Evolutionary conservation across 345 rosid genomes (phyloP), one percentile per base, ranked within the genome.

Genomic region (Streptanthus diversifolius): DNA sequence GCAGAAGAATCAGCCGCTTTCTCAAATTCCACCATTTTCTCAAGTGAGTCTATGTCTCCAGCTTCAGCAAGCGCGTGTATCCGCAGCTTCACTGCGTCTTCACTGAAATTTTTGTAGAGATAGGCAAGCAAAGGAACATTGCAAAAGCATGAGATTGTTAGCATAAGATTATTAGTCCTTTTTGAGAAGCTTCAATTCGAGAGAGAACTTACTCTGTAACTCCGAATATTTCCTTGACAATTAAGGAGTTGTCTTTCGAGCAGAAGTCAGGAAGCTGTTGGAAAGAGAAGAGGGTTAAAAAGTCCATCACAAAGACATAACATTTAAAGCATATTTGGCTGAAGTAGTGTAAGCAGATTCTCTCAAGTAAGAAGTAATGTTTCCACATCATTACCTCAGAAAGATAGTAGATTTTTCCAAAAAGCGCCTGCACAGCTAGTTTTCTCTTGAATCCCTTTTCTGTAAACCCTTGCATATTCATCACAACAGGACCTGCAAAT

Each of bases 391-490:
- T 17, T 71, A 87, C 99, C 92, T 95, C 93, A 2, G 97, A 87
- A 19, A 92, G 84, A 81, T 95, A 95, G 82, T 85, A 90, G 44
- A 95, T 82, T 78, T 91, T 91, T 43, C 97, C 97, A 57, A 95
- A 95, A 66, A 95, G 87, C 32, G 88, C 73, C 64, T 90, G 96
- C 71, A 95, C 96, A 0, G 97, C 97, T 36, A 95, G 97, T 78
- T 95, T 91, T 80, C 97, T 88, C 87, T 87, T 88, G 76, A 92
- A 91, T 36, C 98, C 98, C 68, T 77, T 88, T 44, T 91, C 93
- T 51, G 97, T 85, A 79, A 88, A 88, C 47, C 96, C 93, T 47
- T 92, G 72, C 86, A 82, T 73, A 35, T 87, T 83, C 96, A 90
- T 85, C 55, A 90, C 98, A 70, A 95, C 90, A 3, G 96, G 99